Evolutionary conservation across 2,329 filamentous ascomycete genomes (phyloP).

Genomic region (Onygena corvina): DNA sequence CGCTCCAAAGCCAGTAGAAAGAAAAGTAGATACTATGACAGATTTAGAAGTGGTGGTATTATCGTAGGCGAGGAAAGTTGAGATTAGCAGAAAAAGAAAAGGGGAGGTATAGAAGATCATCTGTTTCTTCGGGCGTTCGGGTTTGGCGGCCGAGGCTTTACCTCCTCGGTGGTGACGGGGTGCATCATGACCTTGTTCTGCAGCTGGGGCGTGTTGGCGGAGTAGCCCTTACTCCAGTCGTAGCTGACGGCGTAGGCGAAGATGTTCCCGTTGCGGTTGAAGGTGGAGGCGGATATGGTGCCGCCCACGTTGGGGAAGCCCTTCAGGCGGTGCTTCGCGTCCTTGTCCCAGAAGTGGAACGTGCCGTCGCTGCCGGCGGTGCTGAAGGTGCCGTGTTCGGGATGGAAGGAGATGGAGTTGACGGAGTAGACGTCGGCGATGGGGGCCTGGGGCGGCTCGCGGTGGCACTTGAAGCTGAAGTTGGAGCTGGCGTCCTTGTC

Average conservation of each 20-base stretch:
- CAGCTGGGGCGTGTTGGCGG: conserved; percentile 57
- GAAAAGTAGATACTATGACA: neutral
- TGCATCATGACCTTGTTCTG: conserved; percentile 79
- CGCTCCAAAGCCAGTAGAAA: neutral
- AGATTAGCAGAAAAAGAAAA: conserved; percentile 17
- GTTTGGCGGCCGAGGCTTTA: conserved; percentile 42
- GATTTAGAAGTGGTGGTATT: neutral
- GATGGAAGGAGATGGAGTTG: conserved; percentile 97
- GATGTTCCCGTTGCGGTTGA: conserved; percentile 72
- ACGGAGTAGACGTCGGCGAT: conserved; percentile 84
- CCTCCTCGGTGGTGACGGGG: conserved; percentile 55
- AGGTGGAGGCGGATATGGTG: conserved; percentile 81
- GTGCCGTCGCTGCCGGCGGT: conserved; percentile 92
- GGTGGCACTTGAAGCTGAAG: conserved; percentile 99
- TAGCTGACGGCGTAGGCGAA: conserved; percentile 88
- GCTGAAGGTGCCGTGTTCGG: conserved; percentile 92
- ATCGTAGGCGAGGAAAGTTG: neutral
- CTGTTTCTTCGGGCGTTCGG: conserved; percentile 28
- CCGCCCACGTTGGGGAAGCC: conserved; percentile 77
- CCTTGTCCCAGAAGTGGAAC: conserved; percentile 69
- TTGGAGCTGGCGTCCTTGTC: conserved; percentile 86
- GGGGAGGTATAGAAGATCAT: conserved; percentile 20
- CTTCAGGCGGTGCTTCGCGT: conserved; percentile 77
- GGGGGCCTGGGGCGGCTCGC: conserved; percentile 55
- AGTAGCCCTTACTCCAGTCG: conserved; percentile 96